Evolutionary conservation across 305 asterid genomes (phyloP).

Genomic region (Solanum hybrid): DNA sequence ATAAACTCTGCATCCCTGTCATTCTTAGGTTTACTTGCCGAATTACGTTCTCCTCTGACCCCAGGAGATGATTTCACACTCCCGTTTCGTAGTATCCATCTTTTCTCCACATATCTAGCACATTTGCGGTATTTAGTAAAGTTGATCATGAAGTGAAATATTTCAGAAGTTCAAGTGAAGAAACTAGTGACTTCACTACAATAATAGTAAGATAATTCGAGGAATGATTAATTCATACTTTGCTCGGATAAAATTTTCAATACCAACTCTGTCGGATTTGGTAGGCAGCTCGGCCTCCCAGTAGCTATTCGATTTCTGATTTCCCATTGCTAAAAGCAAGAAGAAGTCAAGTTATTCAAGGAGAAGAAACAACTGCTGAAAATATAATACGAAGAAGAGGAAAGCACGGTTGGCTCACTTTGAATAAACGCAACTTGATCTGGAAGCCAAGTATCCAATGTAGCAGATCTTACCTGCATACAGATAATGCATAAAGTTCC

Average conservation of each 20-base stretch:
- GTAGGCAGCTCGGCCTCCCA: conserved; percentile 17
- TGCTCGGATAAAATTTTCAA: conserved; percentile 16
- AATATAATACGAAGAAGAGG: background rate
- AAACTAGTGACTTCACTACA: background rate
- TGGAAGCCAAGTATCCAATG: conserved; percentile 19
- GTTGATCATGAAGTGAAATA: background rate
- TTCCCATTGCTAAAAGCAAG: conserved; percentile 8
- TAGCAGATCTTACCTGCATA: conserved; percentile 15
- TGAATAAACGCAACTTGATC: conserved; percentile 14
- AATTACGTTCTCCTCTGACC: background rate
- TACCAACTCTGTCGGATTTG: conserved; percentile 7
- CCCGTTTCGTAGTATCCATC: background rate
- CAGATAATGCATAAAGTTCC: background rate
- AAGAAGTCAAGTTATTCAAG: background rate
- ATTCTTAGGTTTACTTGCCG: background rate
- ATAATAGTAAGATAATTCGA: background rate
- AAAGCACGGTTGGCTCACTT: background rate
- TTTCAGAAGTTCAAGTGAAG: background rate
- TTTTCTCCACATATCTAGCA: conserved; percentile 15
- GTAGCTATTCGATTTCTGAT: conserved; percentile 13
- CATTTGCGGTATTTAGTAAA: background rate
- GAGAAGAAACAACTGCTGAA: background rate
- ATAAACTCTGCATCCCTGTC: background rate
- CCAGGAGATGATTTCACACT: background rate
- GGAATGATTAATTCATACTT: conserved; percentile 5